Conservation (phyloP, 2,329 filamentous ascomycete genomes). For the Triangularia verruculosa region DNA sequence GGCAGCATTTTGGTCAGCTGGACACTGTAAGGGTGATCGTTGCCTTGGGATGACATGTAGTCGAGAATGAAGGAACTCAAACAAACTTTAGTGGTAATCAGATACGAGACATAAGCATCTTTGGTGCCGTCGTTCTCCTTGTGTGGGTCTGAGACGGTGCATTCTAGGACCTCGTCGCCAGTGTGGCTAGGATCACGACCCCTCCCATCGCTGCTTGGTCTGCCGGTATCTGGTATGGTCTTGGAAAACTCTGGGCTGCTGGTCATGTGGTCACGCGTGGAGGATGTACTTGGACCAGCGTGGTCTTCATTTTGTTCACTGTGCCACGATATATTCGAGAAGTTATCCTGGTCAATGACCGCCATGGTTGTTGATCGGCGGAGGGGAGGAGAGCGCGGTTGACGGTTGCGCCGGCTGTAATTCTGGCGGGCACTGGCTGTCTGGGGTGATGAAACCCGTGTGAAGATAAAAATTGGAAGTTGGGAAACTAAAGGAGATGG, state of each 20-base stretch:
- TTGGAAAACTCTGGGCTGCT: constrained; percentile 35
- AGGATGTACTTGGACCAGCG: constrained; percentile 28
- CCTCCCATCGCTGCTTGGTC: constrained; percentile 46
- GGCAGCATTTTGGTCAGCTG: constrained; percentile 2
- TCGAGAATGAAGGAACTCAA: not conserved
- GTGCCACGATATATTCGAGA: constrained; percentile 78
- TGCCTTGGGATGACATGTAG: not conserved
- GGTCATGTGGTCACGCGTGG: constrained; percentile 28
- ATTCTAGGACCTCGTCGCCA: constrained; percentile 73
- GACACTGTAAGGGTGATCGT: not conserved
- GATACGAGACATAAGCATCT: constrained; percentile 93
- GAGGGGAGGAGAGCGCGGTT: constrained; percentile 5
- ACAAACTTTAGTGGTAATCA: constrained; percentile 81
- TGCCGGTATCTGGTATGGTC: constrained; percentile 42
- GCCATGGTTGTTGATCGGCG: constrained; percentile 35
- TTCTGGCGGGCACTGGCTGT: not conserved
- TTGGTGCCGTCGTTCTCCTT: constrained; percentile 97
- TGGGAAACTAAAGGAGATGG: not conserved
- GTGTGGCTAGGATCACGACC: constrained; percentile 58
- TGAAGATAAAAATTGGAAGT: not conserved
- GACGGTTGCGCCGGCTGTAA: constrained; percentile 17
- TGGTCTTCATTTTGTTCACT: constrained; percentile 54
- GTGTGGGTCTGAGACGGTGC: constrained; percentile 75
- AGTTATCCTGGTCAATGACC: constrained; percentile 63
- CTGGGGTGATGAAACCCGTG: not conserved